These are phyloP conservation scores for Zea mays DNA, from an alignment of 176 grass and related monocot species.

Conservation along the genomic window Zm-B73-REFERENCE-NAM-5.0 NC_050098.1:5805501-5806000, in stretches of 20 bases:
- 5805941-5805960: background rate
- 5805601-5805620: constrained; percentile 30
- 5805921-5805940: background rate
- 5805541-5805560: constrained; percentile 2
- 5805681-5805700: constrained; percentile 41
- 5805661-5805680: constrained; percentile 25
- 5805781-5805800: constrained; percentile 30
- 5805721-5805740: constrained; percentile 29
- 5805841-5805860: background rate
- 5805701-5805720: constrained; percentile 47
- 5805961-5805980: background rate
- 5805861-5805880: background rate
- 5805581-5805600: background rate
- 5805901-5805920: background rate
- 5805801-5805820: constrained; percentile 31
- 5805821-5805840: constrained; percentile 22
- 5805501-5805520: constrained; percentile 8
- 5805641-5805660: constrained; percentile 2
- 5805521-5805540: constrained; percentile 16
- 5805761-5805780: constrained; percentile 37
- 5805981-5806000: background rate
- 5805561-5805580: background rate
- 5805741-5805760: constrained; percentile 22
- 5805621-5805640: constrained; percentile 25
- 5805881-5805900: background rate